Evolutionary conservation across 352 stramenopile genomes (phyloP).

Genomic region (Blastocystis sp.): DNA sequence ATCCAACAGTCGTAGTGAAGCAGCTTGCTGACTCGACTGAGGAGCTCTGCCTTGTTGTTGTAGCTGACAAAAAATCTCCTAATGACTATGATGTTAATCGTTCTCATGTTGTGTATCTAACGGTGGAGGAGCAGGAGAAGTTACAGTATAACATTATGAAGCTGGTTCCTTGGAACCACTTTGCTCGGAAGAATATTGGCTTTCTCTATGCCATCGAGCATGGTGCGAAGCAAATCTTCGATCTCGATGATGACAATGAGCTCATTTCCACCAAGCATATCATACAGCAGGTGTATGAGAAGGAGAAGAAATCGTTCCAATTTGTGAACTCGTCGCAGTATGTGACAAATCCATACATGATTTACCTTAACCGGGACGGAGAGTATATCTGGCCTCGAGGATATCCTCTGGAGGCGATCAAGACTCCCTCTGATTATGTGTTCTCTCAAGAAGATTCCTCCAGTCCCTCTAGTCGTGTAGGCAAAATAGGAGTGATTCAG

Average conservation of each 20-base stretch:
- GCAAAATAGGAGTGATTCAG: slow-evolving; percentile 40
- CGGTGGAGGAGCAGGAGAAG: slow-evolving; percentile 45
- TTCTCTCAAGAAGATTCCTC: neutral
- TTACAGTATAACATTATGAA: slow-evolving; percentile 36
- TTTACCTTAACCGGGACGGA: neutral
- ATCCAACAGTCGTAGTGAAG: slow-evolving; percentile 26
- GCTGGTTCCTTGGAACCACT: slow-evolving; percentile 53
- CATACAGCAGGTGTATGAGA: slow-evolving; percentile 6
- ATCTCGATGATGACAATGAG: slow-evolving; percentile 61
- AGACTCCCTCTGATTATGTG: slow-evolving; percentile 23
- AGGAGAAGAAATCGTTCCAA: slow-evolving; percentile 1
- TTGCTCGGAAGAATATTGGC: slow-evolving; percentile 58
- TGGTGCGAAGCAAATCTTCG: slow-evolving; percentile 53
- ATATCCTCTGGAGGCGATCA: slow-evolving; percentile 51
- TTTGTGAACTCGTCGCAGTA: slow-evolving; percentile 36
- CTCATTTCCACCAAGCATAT: slow-evolving; percentile 49
- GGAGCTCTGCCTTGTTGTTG: slow-evolving; percentile 45
- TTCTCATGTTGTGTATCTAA: slow-evolving; percentile 30
- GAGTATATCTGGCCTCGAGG: slow-evolving; percentile 62
- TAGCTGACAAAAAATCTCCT: slow-evolving; percentile 48
- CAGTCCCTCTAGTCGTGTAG: neutral
- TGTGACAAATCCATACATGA: slow-evolving; percentile 56
- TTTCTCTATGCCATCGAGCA: slow-evolving; percentile 53
- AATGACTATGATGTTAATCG: slow-evolving; percentile 16
- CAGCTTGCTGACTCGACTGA: slow-evolving; percentile 20